These are phyloP conservation scores for Rhodocollybia butyracea DNA, from an alignment of 768 basidiomycete species.

Conservation along the genomic window DNA sequence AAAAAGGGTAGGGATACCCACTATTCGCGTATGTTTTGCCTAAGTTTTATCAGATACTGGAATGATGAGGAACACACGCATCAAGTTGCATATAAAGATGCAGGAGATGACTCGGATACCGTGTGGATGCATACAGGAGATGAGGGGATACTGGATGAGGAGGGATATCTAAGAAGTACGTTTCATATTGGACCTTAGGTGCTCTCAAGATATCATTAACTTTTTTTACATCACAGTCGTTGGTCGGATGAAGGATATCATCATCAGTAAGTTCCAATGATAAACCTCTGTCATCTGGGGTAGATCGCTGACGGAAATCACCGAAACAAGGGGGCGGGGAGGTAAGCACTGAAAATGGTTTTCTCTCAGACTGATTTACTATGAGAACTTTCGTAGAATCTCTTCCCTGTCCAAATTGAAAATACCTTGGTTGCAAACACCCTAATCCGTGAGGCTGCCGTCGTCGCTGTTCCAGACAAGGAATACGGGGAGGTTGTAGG, in stretches of 20 bases:
- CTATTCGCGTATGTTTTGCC: not conserved
- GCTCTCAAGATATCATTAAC: not conserved
- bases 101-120: constrained; percentile 40
- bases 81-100: constrained; percentile 49
- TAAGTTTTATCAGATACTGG: constrained; percentile 59
- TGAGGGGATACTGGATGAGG: constrained; percentile 75
- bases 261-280: no score
- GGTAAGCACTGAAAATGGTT: constrained; percentile 30
- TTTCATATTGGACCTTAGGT: no score
- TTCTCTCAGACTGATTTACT: not conserved
- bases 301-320: no score
- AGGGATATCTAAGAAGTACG: constrained; percentile 74
- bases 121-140: constrained; percentile 88
- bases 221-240: not conserved
- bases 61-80: constrained; percentile 64
- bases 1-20: constrained; percentile 58
- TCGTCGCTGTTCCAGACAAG: constrained; percentile 64
- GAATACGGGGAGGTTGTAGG: constrained; percentile 80
- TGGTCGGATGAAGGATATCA: constrained; percentile 56
- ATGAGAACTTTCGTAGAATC: constrained; percentile 45
- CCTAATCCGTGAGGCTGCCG: constrained; percentile 68
- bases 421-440: constrained; percentile 53
- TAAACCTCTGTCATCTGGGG: no score
- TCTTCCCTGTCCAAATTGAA: constrained; percentile 85
- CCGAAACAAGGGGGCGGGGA: no score